Conservation (phyloP, 768 basidiomycete genomes). For the Trametes cingulata region DNA sequence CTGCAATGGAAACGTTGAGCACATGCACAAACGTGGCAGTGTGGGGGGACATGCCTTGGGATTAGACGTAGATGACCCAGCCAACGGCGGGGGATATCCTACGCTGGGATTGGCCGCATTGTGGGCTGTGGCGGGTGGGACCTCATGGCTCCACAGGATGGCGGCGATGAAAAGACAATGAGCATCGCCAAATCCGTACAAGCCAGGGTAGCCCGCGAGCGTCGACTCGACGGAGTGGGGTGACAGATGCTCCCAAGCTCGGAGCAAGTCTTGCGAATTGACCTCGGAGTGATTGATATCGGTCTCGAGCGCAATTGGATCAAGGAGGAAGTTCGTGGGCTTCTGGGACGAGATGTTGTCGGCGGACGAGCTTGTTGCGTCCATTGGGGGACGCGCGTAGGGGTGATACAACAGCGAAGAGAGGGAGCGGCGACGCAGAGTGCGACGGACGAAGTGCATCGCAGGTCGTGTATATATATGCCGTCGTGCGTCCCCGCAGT, state of each 20-base stretch:
- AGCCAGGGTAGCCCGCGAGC: neutral
- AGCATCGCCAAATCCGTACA: conserved; percentile 12
- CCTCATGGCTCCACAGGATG: neutral
- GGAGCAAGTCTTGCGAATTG: neutral
- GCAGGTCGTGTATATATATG: neutral
- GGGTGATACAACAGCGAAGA: too few species aligned
- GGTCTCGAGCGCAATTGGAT: neutral
- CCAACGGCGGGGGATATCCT: too few species aligned
- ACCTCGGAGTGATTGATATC: neutral
- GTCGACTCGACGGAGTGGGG: conserved; percentile 14
- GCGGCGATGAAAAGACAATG: conserved; percentile 20
- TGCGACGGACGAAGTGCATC: neutral
- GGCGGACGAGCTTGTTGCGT: neutral
- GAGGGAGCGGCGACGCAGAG: too few species aligned
- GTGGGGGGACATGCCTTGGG: neutral
- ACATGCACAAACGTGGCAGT: neutral
- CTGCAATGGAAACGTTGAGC: too few species aligned
- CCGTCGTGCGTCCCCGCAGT: neutral
- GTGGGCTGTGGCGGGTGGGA: neutral
- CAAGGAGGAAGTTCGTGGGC: too few species aligned
- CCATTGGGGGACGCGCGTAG: too few species aligned
- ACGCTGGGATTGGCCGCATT: too few species aligned
- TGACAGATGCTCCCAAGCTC: conserved; percentile 8
- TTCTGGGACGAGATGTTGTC: neutral
- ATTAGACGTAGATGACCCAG: too few species aligned